These are phyloP conservation scores for Leptographium procerum DNA, from an alignment of 2,329 filamentous ascomycete genomes.

Conservation along the genomic window DNA sequence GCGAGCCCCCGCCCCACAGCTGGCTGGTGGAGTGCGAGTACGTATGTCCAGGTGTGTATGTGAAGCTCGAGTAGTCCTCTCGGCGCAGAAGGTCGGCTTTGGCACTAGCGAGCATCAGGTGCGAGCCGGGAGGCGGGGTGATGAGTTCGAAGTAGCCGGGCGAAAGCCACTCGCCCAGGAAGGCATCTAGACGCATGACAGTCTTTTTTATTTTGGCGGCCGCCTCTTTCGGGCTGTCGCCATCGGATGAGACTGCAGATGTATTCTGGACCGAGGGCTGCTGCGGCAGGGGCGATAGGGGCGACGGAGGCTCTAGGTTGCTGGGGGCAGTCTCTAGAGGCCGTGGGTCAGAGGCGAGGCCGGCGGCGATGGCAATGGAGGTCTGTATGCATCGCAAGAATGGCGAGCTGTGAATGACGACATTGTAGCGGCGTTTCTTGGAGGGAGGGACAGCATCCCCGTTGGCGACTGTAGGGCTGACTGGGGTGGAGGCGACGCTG, in stretches of 20 bases:
- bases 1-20: slow-evolving; percentile 23
- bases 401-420: slow-evolving; percentile 87
- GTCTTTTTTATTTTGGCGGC: slow-evolving; percentile 34
- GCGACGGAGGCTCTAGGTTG: background rate
- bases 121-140: slow-evolving; percentile 73
- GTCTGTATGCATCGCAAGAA: slow-evolving; percentile 91
- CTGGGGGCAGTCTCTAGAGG: slow-evolving; percentile 11
- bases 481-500: background rate
- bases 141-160: slow-evolving; percentile 91
- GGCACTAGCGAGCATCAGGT: slow-evolving; percentile 77
- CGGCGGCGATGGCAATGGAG: slow-evolving; percentile 75
- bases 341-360: slow-evolving; percentile 55
- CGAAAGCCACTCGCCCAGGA: slow-evolving; percentile 89
- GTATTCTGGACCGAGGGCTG: background rate
- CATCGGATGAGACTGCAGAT: background rate
- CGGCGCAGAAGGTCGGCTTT: slow-evolving; percentile 76
- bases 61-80: slow-evolving; percentile 51
- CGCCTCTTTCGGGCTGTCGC: background rate
- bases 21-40: slow-evolving; percentile 21
- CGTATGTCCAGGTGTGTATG: slow-evolving; percentile 23
- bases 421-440: slow-evolving; percentile 55
- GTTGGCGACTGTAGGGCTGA: slow-evolving; percentile 7
- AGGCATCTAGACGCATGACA: slow-evolving; percentile 74
- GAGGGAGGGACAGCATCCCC: slow-evolving; percentile 16
- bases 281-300: background rate